phyloP scores from a whole-genome alignment of 202 grass and related monocot genomes.

The Panicum hallii region DNA sequence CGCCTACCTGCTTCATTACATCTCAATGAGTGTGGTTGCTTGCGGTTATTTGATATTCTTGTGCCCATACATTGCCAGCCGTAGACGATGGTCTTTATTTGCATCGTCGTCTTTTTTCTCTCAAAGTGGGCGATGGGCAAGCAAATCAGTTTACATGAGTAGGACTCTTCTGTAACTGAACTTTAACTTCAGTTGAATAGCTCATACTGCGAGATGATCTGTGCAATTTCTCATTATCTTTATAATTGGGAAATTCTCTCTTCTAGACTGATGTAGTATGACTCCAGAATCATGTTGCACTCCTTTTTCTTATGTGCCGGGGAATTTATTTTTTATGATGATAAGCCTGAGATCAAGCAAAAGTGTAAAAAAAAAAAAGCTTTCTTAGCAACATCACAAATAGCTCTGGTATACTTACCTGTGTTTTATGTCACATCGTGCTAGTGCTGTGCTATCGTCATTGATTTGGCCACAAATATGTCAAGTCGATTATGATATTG shows the following conservation, averaged over 20 bases:
- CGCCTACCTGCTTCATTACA: neutral
- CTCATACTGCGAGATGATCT: no score
- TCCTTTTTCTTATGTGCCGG: neutral
- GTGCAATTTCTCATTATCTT: neutral
- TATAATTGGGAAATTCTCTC: neutral
- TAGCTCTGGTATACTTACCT: neutral
- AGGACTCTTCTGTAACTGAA: neutral
- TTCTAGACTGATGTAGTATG: neutral
- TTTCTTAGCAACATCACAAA: neutral
- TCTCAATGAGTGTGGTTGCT: neutral
- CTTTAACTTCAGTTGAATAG: neutral
- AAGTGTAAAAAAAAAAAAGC: neutral
- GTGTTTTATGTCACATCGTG: neutral
- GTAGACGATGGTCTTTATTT: neutral
- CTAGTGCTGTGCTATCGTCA: neutral
- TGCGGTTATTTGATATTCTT: neutral
- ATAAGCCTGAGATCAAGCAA: constrained; percentile 13
- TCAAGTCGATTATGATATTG: neutral
- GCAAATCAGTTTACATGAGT: neutral
- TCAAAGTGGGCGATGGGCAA: neutral
- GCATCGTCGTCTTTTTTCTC: neutral
- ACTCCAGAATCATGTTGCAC: neutral
- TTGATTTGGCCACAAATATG: neutral
- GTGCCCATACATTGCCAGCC: neutral
- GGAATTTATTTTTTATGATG: neutral